Percentiles rank a stretch among this genome's conserved stretches.
Evolutionary conservation across 2,329 filamentous ascomycete genomes (phyloP).

Genomic region (Alternaria dauci): DNA sequence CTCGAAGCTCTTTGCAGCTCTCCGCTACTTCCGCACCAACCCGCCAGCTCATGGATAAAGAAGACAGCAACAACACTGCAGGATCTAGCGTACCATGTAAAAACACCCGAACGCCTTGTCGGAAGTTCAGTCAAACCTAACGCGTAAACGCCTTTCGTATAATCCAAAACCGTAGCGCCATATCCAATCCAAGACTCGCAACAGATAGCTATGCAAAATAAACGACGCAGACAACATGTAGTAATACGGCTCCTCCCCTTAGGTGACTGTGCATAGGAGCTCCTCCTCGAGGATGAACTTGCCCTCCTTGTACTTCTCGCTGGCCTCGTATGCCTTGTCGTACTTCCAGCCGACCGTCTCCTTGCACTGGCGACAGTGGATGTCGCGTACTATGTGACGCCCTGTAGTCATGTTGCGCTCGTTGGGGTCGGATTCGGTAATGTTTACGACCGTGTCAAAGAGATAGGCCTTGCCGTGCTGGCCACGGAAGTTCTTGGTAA

Average conservation of each 20-base stretch:
- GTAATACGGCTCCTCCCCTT: constrained; percentile 20
- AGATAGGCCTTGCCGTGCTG: constrained; percentile 98
- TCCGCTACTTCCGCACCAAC: constrained; percentile 7
- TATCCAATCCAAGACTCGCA: constrained; percentile 31
- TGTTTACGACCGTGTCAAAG: constrained; percentile 93
- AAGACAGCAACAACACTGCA: background rate
- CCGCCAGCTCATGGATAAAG: constrained; percentile 5
- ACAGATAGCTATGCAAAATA: constrained; percentile 31
- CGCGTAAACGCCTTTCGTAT: constrained; percentile 10
- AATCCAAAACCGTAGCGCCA: constrained; percentile 9
- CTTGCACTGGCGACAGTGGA: constrained; percentile 88
- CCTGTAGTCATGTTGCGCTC: constrained; percentile 99
- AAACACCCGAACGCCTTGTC: constrained; percentile 12
- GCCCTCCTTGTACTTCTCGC: constrained; percentile 98
- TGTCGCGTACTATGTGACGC: constrained; percentile 91
- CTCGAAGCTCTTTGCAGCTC: background rate
- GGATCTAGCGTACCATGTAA: constrained; percentile 9
- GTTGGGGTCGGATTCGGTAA: constrained; percentile 80
- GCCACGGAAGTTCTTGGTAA: constrained; percentile 87
- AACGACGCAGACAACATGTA: constrained; percentile 3
- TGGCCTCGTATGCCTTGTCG: constrained; percentile 91
- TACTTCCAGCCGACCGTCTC: constrained; percentile 98
- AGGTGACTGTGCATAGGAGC: constrained; percentile 78
- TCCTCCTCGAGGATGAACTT: constrained; percentile 97
- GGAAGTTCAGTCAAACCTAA: constrained; percentile 7